Evolutionary conservation across 164 flowering plant species (phyloP).

Genomic region (Magnolia sinica): DNA sequence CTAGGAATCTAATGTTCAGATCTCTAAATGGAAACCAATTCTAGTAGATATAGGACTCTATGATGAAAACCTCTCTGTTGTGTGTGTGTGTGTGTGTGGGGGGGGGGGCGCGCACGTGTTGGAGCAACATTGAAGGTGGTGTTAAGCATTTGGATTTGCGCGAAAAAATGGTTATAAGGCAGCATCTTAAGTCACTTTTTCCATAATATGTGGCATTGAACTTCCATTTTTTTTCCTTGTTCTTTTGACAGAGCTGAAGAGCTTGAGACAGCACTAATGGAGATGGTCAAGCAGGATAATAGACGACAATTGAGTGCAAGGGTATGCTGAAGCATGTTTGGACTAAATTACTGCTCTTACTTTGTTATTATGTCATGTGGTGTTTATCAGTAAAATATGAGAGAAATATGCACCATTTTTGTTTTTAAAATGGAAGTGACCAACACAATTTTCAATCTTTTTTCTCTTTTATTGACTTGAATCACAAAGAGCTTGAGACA

Average conservation of each 20-base stretch:
- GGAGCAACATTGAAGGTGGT: no score
- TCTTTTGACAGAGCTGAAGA: conserved; percentile 77
- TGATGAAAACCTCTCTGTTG: no score
- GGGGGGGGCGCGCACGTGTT: no score
- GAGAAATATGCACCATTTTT: not conserved
- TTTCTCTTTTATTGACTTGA: not conserved
- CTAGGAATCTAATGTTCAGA: no score
- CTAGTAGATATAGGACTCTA: no score
- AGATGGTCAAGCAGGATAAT: conserved; percentile 86
- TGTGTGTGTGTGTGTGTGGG: no score
- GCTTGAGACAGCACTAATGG: conserved; percentile 90
- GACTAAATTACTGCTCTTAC: not conserved
- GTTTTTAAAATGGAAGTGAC: not conserved
- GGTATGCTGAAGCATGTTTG: conserved; percentile 36
- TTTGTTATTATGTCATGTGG: not conserved
- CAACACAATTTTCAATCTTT: not conserved
- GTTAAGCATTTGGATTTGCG: no score
- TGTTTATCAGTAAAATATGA: not conserved
- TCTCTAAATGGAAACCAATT: no score
- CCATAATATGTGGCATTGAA: not conserved
- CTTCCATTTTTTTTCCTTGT: not conserved
- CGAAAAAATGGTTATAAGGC: not conserved
- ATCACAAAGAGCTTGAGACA: not conserved
- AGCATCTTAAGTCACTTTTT: not conserved
- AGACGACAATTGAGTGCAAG: conserved; percentile 75